Evolutionary conservation across 106 monocot genomes (phyloP), one percentile per base, ranked within the genome.

Genomic region (Acorus gramineus): DNA sequence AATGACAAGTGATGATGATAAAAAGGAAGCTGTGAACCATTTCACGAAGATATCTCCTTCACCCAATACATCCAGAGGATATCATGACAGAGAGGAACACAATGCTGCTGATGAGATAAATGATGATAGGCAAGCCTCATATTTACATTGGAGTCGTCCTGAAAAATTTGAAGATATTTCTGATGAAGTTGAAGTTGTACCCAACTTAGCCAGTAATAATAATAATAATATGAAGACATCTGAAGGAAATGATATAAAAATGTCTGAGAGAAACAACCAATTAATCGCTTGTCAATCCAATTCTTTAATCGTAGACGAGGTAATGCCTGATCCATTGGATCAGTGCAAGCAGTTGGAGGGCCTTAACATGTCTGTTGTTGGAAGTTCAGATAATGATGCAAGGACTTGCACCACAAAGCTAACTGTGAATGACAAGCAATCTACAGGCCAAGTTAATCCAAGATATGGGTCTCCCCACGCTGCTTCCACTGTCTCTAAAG

Each of bases 1-100:
- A 50, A 92, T 83, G 72, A 81, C 79, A 60, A 86, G 84, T 51
- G 89, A 85, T 52, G 91, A 88, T 75, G 88, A 96, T 44, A 85
- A 75, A 71, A 73, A 75, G 6, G 73, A 58, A 62, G 67, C 70
- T 13, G 71, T 62, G 8, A 66, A 50, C 50, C 63, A 53, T 48
- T 73, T 63, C 71, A 65, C 76, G 47, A 79, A 60, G 42, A 55
- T 72, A 45, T 77, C 69, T 56, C 52, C 74, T 2, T 76, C 64
- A 11, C 77, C 72, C 60, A 49, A 53, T 59, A 5, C 28, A 46
- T 47, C 55, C 56, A 49, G 46, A 60, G 28, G 56, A 49, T 56
- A 55, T 57, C 60, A 72, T 69, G 73, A 14, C 65, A 68, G 76
- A 12, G 61, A 80, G 46, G 73, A 75, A 13, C 48, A 54, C 55